These are phyloP conservation scores for Chlorella sp. DNA, from an alignment of 139 green algal species.

Conservation along the genomic window DNA sequence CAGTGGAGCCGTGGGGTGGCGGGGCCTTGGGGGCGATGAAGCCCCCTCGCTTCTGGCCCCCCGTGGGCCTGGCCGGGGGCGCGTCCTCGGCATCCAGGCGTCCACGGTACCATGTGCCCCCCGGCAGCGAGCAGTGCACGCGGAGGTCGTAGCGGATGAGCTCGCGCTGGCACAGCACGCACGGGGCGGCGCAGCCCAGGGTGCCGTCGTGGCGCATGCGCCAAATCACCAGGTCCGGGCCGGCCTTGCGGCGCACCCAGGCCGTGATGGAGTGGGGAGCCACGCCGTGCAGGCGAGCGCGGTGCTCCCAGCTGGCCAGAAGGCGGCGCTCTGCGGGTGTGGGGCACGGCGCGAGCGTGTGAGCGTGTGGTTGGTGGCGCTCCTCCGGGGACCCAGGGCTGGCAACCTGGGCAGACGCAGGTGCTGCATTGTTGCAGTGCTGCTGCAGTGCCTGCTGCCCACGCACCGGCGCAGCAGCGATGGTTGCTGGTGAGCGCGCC, in stretches of 20 bases:
- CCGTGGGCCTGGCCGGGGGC: no score
- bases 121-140: constrained; percentile 36
- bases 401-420: no score
- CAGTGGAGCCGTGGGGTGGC: no score
- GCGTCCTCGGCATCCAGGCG: constrained; percentile 23
- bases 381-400: no score
- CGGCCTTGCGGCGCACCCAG: constrained; percentile 68
- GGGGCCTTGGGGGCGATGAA: no score
- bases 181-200: constrained; percentile 51
- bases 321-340: constrained; percentile 27
- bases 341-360: no score
- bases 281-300: constrained; percentile 46
- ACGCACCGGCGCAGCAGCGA: no score
- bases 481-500: no score
- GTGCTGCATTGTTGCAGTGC: no score
- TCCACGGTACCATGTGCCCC: constrained; percentile 35
- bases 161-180: constrained; percentile 50
- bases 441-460: no score
- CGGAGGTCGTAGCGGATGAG: constrained; percentile 45
- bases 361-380: no score
- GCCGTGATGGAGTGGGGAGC: constrained; percentile 29
- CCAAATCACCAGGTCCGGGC: constrained; percentile 40
- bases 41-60: no score
- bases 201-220: constrained; percentile 47
- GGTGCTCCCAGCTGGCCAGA: constrained; percentile 23